Conservation (phyloP, 352 stramenopile species). For the Phytophthora boehmeriae region DNA sequence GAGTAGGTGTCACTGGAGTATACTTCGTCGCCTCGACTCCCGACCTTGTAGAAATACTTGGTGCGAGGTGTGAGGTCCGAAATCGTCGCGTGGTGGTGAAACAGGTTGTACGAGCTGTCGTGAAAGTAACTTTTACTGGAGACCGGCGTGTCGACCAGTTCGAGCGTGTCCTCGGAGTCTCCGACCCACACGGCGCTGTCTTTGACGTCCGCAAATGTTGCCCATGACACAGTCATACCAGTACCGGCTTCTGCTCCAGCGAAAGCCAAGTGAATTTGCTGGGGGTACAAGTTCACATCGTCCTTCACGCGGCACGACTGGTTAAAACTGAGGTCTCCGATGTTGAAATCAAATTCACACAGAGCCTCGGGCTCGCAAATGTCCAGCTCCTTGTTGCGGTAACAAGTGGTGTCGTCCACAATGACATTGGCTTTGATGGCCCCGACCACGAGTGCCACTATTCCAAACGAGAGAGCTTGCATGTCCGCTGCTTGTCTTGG, state of each 20-base stretch:
- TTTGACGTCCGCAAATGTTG: no score
- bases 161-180: no score
- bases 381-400: conserved; percentile 8
- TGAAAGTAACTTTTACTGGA: conserved; percentile 40
- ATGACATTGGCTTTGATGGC: neutral
- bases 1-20: no score
- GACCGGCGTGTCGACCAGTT: conserved; percentile 1
- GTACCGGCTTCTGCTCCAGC: no score
- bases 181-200: no score
- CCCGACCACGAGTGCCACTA: no score
- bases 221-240: no score
- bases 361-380: conserved; percentile 17
- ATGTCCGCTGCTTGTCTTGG: no score
- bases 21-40: no score
- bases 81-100: conserved; percentile 36
- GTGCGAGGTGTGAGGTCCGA: conserved; percentile 2
- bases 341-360: conserved; percentile 30
- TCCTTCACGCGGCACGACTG: conserved; percentile 37
- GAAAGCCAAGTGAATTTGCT: no score
- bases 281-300: conserved; percentile 26
- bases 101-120: conserved; percentile 44
- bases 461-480: no score
- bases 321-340: conserved; percentile 33
- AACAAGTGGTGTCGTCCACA: conserved; percentile 28
- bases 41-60: no score